Evolutionary conservation across 2,329 filamentous ascomycete species (phyloP), one percentile per base, ranked within the genome.

Genomic region (Acephala macrosclerotiorum): DNA sequence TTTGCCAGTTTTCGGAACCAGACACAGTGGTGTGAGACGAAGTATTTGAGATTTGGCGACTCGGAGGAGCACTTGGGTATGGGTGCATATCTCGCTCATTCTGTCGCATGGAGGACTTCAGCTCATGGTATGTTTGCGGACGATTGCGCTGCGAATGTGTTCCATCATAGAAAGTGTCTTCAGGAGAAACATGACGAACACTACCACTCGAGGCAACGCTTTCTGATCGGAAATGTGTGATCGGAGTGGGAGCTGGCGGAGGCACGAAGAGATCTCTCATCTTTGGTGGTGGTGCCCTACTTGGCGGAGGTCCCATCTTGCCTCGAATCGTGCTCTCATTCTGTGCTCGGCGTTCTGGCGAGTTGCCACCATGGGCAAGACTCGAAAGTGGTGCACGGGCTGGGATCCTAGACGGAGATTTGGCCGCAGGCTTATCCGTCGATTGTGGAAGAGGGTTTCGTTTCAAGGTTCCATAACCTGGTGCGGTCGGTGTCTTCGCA

Each of bases 1-100:
- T 97, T 79, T 98, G 95, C 95, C 95, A 98, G 77, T 98, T 98
- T 79, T 98, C 95, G 3, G 93, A 97, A 1, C 92, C 93, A 5
- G 92, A 93, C 29, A 91, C 84, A 25, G 84, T 85, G n/a, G 81
- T 81, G 25, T 82, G 80, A 2, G 81, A 81, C 2, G 92, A 94
- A 0, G 90, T 90, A 70, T 89, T 89, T 7, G 90, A 93, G 18
- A 91, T 89, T 72, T 95, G 92, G 57, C 93, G 84, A 67, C 81
- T 84, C 26, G 72, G 65, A 53, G 75, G 72, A 22, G 73, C 71
- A 25, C 67, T 58, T 45, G 73, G 64, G 66, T 74, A 75, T 2
- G 66, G 61, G 25, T 77, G 74, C 11, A 70, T 64, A 45, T 76
- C 72, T 51, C 76, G 78, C 36, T 75, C 78, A 63, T 77, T 79